Evolutionary conservation across 805 yeast genomes (phyloP).

Genomic region (Yarrowia divulgata): DNA sequence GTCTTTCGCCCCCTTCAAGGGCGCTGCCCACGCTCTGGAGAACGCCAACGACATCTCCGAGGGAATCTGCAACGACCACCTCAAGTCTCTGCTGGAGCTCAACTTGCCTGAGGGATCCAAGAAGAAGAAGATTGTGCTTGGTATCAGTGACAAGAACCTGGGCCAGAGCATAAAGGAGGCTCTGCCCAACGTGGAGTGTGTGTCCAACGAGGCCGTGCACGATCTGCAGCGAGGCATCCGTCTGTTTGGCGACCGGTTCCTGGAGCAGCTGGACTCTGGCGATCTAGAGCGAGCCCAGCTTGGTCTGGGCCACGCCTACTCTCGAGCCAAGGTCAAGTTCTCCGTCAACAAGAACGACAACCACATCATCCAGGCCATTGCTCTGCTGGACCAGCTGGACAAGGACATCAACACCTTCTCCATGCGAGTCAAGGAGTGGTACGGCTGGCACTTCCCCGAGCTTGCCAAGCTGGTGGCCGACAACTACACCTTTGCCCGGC

Average conservation of each 20-base stretch:
- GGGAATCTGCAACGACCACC: slow-evolving; percentile 92
- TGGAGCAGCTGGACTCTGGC: slow-evolving; percentile 91
- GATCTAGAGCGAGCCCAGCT: slow-evolving; percentile 97
- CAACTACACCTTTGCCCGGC: slow-evolving; percentile 91
- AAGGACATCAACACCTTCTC: slow-evolving; percentile 98
- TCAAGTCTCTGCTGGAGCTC: slow-evolving; percentile 86
- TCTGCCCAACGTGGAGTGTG: slow-evolving; percentile 88
- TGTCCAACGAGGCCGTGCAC: slow-evolving; percentile 89
- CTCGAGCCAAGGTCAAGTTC: slow-evolving; percentile 98
- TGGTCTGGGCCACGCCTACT: slow-evolving; percentile 98
- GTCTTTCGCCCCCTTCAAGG: slow-evolving; percentile 97
- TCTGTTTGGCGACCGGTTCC: slow-evolving; percentile 83
- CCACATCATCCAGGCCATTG: slow-evolving; percentile 98
- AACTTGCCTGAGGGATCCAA: slow-evolving; percentile 83
- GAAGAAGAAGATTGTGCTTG: slow-evolving; percentile 75
- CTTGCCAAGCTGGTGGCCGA: slow-evolving; percentile 96
- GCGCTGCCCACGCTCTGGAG: slow-evolving; percentile 99
- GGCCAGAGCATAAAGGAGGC: slow-evolving; percentile 96
- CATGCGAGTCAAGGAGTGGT: slow-evolving; percentile 99
- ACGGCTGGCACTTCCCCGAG: slow-evolving; percentile 99
- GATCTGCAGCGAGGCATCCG: slow-evolving; percentile 95
- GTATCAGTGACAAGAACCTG: slow-evolving; percentile 91
- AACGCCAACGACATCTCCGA: slow-evolving; percentile 98
- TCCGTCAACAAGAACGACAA: slow-evolving; percentile 98
- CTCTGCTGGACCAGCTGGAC: slow-evolving; percentile 93